Conservation (phyloP, 1,284 basidiomycete species). For the Xerocomus amazonicus region DNA sequence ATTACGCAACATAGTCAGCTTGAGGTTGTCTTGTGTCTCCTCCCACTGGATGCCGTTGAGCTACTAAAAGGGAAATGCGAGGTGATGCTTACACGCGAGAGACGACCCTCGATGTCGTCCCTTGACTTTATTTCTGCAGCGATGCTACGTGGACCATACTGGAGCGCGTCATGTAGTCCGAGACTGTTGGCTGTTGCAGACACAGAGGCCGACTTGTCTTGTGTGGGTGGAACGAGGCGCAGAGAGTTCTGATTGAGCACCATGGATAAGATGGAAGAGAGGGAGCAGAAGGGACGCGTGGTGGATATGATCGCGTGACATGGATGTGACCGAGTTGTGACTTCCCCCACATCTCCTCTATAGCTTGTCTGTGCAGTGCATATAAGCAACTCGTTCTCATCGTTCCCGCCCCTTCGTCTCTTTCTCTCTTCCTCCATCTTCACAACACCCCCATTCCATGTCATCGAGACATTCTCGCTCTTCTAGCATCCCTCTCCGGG, state of each 20-base stretch:
- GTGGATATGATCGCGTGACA: constrained; percentile 19
- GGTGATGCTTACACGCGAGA: constrained; percentile 57
- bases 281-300: constrained; percentile 26
- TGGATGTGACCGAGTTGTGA: constrained; percentile 26
- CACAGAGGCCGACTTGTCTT: constrained; percentile 61
- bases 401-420: background rate
- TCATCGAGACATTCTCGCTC: constrained; percentile 52
- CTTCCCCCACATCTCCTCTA: constrained; percentile 15
- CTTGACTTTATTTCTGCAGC: constrained; percentile 63
- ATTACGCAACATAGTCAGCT: constrained; percentile 83
- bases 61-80: background rate
- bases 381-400: constrained; percentile 18
- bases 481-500: constrained; percentile 58
- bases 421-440: background rate
- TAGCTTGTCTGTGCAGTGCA: constrained; percentile 8
- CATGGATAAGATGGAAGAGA: constrained; percentile 33
- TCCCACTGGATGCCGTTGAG: constrained; percentile 70
- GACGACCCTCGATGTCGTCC: constrained; percentile 54
- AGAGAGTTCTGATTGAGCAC: constrained; percentile 48
- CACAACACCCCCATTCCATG: constrained; percentile 35
- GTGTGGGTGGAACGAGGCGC: constrained; percentile 59
- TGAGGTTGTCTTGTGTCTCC: constrained; percentile 84
- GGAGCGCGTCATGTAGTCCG: constrained; percentile 77
- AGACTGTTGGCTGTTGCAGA: constrained; percentile 65
- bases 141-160: constrained; percentile 72